Evolutionary conservation across 176 grass and related monocot species (phyloP), one percentile per base, ranked within the genome.

Genomic region (Phoenix dactylifera): DNA sequence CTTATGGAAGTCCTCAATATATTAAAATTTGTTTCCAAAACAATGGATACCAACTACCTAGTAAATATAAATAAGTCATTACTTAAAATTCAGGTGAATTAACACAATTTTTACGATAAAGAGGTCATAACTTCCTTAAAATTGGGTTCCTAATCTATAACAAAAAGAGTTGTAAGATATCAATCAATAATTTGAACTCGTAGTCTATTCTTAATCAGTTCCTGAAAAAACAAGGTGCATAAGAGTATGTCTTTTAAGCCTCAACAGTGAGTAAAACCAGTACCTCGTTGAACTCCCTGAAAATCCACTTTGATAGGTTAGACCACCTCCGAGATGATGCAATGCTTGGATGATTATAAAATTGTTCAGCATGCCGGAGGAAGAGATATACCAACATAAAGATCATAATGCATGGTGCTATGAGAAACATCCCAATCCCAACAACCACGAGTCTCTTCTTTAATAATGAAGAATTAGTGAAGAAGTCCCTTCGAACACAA

Each of bases 281-380:
- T 76, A 98, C 94, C 94, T 98, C 94, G 22, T 98, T 98, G 66
- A 92, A 92, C 53, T 98, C 94, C 72, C 94, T 85, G 49, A 98
- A 85, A 72, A 89, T 98, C 94, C 94, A 98, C 54, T 86, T 89
- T 22, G 94, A 85, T 59, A 98, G 80, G 70, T 89, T 98, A 66
- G 94, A 98, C 94, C 94, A 98, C 57, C 94, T 79, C 63, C 94
- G 77, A 72, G 94, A 98, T 53, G 94, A 98, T 18, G 94, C 94
- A 67, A 82, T 92, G 54, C 88, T 89, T 4, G 94, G 94, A 60
- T 98, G 82, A 77, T 98, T 84, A 60, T 98, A 98, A 63, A 98
- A 83, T 69, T 93, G 87, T 64, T 98, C 94, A 15, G 88, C 94
- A 58, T 98, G 88, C 56, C 85, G 89, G 54, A 98, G 70, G 65